phyloP scores from a whole-genome alignment of 2,329 filamentous ascomycete species.

The Aureobasidium namibiae region DNA sequence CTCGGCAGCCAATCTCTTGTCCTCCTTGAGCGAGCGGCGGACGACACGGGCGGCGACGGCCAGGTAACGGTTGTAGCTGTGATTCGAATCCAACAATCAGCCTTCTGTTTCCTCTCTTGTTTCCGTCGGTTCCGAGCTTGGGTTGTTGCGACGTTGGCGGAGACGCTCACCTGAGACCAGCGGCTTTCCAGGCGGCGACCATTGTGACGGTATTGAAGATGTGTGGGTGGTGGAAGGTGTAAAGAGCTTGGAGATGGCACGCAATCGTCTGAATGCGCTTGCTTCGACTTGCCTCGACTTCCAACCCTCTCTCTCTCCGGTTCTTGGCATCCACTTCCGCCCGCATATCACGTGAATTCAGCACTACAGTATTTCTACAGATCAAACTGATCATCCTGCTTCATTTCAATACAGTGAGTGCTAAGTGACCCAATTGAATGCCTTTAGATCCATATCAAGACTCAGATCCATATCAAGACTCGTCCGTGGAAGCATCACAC shows the following conservation, averaged over 20 bases:
- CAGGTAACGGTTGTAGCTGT: constrained; percentile 99
- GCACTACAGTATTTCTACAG: no score
- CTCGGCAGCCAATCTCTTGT: constrained; percentile 79
- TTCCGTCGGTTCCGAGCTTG: neutral
- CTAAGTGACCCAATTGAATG: no score
- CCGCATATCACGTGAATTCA: constrained; percentile 9
- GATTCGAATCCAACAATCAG: constrained; percentile 3
- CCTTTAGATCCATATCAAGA: no score
- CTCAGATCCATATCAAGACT: no score
- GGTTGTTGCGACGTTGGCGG: neutral
- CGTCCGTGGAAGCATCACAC: neutral
- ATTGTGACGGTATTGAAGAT: constrained; percentile 54
- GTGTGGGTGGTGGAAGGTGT: constrained; percentile 11
- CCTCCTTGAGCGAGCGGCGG: constrained; percentile 94
- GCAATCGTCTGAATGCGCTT: constrained; percentile 1
- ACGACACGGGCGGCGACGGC: constrained; percentile 89
- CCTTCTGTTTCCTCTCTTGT: neutral
- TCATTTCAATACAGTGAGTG: no score
- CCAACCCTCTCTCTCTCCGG: neutral
- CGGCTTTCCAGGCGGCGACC: constrained; percentile 97
- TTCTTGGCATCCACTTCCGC: constrained; percentile 5
- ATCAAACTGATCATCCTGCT: no score
- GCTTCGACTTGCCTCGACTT: neutral
- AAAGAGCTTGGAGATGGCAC: neutral
- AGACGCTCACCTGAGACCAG: constrained; percentile 76